Conservation (phyloP, 352 stramenopile genomes). For the Phytophthora foliorum region DNA sequence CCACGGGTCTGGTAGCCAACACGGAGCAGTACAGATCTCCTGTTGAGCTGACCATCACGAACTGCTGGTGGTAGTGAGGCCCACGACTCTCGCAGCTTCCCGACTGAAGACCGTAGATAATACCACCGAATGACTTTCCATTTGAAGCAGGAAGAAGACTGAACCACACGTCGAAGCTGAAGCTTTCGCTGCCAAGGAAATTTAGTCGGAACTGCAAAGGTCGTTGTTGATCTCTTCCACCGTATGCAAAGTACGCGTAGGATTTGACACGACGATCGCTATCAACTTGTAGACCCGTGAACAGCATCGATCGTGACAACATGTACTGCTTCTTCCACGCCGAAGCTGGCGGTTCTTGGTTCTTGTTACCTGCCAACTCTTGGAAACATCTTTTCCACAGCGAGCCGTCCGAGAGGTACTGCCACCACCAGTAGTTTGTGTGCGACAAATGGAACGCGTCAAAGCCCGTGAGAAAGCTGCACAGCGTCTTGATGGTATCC, state of each 20-base stretch:
- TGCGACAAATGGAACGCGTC: slow-evolving; percentile 42
- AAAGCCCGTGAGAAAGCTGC: slow-evolving; percentile 39
- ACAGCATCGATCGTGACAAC: slow-evolving; percentile 23
- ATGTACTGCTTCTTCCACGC: slow-evolving; percentile 25
- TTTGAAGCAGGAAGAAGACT: slow-evolving; percentile 30
- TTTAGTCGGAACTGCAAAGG: slow-evolving; percentile 7
- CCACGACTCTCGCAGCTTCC: slow-evolving; percentile 8
- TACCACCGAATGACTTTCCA: slow-evolving; percentile 24
- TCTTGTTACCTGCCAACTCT: not conserved
- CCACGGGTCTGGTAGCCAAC: slow-evolving; percentile 30
- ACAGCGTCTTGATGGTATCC: slow-evolving; percentile 32
- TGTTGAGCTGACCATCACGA: slow-evolving; percentile 34
- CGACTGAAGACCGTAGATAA: slow-evolving; percentile 44
- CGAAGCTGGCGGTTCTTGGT: not conserved
- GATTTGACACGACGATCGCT: slow-evolving; percentile 9
- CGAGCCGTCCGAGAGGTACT: slow-evolving; percentile 2
- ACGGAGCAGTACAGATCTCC: slow-evolving; percentile 46
- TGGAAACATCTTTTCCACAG: slow-evolving; percentile 5
- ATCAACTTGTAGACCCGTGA: slow-evolving; percentile 11
- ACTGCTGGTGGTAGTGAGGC: slow-evolving; percentile 39
- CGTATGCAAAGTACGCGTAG: slow-evolving; percentile 13
- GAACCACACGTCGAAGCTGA: slow-evolving; percentile 40
- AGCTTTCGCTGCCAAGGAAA: slow-evolving; percentile 9
- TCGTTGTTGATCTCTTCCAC: not conserved
- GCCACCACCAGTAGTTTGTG: slow-evolving; percentile 27